Evolutionary conservation across 192 early-diverging fungal genomes (phyloP).

Genomic region (Geosiphon pyriformis): DNA sequence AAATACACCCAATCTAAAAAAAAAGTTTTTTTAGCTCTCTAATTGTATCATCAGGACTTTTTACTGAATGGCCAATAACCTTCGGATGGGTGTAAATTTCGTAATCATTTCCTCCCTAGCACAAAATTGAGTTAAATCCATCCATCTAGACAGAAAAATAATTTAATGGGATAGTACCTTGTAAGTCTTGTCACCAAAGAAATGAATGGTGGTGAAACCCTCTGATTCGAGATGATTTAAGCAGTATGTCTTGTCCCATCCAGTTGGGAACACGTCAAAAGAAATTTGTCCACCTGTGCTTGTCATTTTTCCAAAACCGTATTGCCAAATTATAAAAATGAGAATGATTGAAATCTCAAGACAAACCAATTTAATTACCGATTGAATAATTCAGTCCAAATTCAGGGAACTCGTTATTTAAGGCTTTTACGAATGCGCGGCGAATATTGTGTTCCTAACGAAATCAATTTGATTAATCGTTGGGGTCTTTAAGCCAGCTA

Average conservation of each 20-base stretch:
- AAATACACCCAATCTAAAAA: no score
- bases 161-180: conserved; percentile 34
- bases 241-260: conserved; percentile 99
- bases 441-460: conserved; percentile 68
- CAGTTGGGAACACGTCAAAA: conserved; percentile 97
- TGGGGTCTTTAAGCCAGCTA: no score
- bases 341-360: conserved; percentile 5
- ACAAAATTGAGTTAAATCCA: background rate
- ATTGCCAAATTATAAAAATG: background rate
- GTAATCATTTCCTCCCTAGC: conserved; percentile 93
- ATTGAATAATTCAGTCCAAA: conserved; percentile 91
- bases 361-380: conserved; percentile 35
- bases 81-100: conserved; percentile 85
- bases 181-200: conserved; percentile 99
- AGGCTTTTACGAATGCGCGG: conserved; percentile 73
- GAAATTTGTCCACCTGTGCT: conserved; percentile 92
- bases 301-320: no score
- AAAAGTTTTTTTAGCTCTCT: conserved; percentile 78
- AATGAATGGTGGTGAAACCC: conserved; percentile 87
- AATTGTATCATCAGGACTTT: conserved; percentile 77
- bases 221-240: conserved; percentile 82
- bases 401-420: conserved; percentile 82
- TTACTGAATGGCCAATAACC: conserved; percentile 84
- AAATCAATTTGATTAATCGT: background rate
- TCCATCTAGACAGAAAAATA: background rate